Evolutionary conservation across 225 moss, liverwort and hornwort species (phyloP), one percentile per base, ranked within the genome.

Genomic region (Bryum argenteum): DNA sequence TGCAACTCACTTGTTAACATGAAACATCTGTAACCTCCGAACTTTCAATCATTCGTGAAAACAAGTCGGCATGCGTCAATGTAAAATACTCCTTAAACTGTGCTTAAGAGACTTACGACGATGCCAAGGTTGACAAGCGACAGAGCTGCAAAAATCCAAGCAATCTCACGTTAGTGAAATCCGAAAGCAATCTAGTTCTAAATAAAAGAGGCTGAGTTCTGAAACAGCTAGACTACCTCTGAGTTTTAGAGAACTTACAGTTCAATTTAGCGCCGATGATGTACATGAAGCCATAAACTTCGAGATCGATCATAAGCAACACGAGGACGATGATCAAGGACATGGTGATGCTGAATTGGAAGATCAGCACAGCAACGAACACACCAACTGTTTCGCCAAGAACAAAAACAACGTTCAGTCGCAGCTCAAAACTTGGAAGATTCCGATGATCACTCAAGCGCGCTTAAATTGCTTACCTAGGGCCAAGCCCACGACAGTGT

Each of bases 101-200:
- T 33, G n/a, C n/a, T 33, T 42, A 28, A 65, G 70, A 66, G 8
- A 81, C 90, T 70, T 74, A 97, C 97, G 71, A 97, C 94, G 38
- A 97, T 97, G 83, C 94, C 94, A 40, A 97, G 92, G 65, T 97
- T 97, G 73, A 97, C 97, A 17, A 97, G 89, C 1, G 97, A 97
- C 9, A 94, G 79, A 41, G 97, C 94, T 97, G 97, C 73, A 59
- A 5, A 45, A 16, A 50, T 65, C 1, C 66, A 70, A 61, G 22
- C 6, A 23, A 38, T 52, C 1, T 10, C 15, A 19, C 17, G 22
- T 79, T 42, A 76, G 57, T 66, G 33, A 18, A 37, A 54, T n/a
- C 5, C 21, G 11, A 4, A 21, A 52, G 40, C 3, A 53, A 15
- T 7, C 10, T 2, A 2, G 13, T 3, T 33, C 18, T 17, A 9